Evolutionary conservation across 164 flowering plant genomes (phyloP).

Genomic region (Stephania yunnanensis): DNA sequence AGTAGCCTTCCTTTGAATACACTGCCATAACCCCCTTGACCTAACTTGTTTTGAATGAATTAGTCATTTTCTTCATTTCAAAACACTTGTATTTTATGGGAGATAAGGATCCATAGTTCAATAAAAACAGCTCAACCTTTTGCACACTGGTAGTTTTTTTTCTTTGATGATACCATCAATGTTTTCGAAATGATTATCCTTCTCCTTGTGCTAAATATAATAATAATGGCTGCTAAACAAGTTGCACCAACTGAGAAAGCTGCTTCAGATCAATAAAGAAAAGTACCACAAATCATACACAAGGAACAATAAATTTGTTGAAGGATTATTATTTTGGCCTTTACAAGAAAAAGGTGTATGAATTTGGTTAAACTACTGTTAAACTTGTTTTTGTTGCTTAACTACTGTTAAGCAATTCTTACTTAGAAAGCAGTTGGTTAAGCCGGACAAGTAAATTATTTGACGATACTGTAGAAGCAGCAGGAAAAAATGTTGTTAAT

Average conservation of each 20-base stretch:
- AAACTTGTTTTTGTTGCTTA: too few relatives aligned
- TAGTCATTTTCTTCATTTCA: conserved; percentile 34
- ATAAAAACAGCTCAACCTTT: conserved; percentile 15
- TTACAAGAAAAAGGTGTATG: too few relatives aligned
- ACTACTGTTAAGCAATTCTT: too few relatives aligned
- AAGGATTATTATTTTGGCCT: too few relatives aligned
- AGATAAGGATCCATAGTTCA: conserved; percentile 12
- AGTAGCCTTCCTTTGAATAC: conserved; percentile 40
- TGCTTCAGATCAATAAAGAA: background rate
- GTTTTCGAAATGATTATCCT: background rate
- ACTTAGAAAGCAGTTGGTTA: too few relatives aligned
- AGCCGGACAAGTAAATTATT: too few relatives aligned
- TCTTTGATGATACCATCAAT: background rate
- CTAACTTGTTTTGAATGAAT: conserved; percentile 29
- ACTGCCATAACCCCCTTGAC: conserved; percentile 43
- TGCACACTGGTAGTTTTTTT: background rate
- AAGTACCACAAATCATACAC: background rate
- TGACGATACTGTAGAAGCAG: too few relatives aligned
- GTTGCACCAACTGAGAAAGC: background rate
- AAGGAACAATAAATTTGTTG: background rate
- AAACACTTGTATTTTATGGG: conserved; percentile 25
- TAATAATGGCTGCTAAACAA: background rate
- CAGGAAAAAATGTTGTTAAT: too few relatives aligned
- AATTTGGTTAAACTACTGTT: too few relatives aligned
- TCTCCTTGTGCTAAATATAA: background rate